phyloP scores from a whole-genome alignment of 805 yeast genomes.

The Barnettozyma sp. region DNA sequence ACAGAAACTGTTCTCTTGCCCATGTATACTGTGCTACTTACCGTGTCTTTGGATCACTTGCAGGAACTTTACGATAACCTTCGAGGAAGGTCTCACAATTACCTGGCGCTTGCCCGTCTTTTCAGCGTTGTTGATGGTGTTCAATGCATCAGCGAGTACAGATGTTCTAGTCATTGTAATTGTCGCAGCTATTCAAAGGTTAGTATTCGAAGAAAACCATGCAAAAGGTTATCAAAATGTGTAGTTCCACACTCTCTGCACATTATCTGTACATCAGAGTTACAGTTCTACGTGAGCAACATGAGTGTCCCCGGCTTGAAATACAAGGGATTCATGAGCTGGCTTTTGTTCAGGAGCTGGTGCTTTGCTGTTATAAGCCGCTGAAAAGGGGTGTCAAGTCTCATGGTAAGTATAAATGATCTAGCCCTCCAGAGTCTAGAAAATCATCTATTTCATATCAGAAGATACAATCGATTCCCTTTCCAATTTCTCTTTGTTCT shows the following conservation, averaged over 20 bases:
- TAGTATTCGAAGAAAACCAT: no score
- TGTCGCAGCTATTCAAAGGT: constrained; percentile 8
- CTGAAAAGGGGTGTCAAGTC: constrained; percentile 27
- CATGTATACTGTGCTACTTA: constrained; percentile 53
- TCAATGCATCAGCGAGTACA: constrained; percentile 96
- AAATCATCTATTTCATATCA: constrained; percentile 11
- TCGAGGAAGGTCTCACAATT: constrained; percentile 94
- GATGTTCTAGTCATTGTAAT: constrained; percentile 92
- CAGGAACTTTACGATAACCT: constrained; percentile 94
- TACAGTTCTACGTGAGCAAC: constrained; percentile 35
- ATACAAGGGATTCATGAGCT: constrained; percentile 38
- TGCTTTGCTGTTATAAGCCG: constrained; percentile 6
- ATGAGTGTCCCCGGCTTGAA: constrained; percentile 37
- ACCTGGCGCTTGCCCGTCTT: constrained; percentile 99
- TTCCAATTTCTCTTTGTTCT: constrained; percentile 24
- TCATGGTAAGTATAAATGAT: constrained; percentile 15
- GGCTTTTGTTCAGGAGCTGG: constrained; percentile 9
- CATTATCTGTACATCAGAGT: no score
- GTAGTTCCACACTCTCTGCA: no score
- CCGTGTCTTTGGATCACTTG: constrained; percentile 97
- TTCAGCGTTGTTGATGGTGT: constrained; percentile 97
- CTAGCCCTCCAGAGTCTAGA: constrained; percentile 18
- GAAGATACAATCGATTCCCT: constrained; percentile 27
- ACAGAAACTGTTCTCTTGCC: no score
- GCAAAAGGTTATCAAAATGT: no score